Evolutionary conservation across 2,329 filamentous ascomycete genomes (phyloP), one percentile per base, ranked within the genome.

Genomic region (Venturiaceae sp.): DNA sequence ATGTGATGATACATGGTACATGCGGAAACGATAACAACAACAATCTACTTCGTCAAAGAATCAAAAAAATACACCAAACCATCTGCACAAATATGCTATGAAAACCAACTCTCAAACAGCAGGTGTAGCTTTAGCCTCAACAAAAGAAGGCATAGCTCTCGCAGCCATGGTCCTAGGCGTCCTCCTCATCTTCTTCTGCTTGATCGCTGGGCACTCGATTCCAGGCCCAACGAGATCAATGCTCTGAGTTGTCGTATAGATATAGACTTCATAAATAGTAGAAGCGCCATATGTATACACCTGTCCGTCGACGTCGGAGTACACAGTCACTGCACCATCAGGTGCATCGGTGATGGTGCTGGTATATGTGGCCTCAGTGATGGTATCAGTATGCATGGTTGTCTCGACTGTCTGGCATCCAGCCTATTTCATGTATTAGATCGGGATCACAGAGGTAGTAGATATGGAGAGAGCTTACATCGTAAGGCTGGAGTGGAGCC

Each of bases 311-410:
- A 8, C 5, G 30, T 36, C 53, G 11, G 21, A 7, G 23, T 36
- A 55, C 5, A 55, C 34, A 3, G 33, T 41, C 6, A 55, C 32
- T 3, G 21, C 19, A 13, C 33, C 53, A 2, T 55, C 53, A 9
- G 53, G 53, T 6, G 53, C 53, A 3, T 55, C 53, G n/a, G 53
- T 55, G n/a, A 55, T 55, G 1, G 53, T 55, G 13, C 11, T n/a
- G 16, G 16, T 21, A 41, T 41, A 55, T 2, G 33, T 55, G 16
- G 33, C 53, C 21, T 41, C 53, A 7, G 53, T 55, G 4, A n/a
- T 23, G 13, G 14, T 28, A 3, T 30, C 26, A 19, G 3, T 36
- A 8, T 41, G 33, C 13, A n/a, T 3, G 9, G 53, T 55, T 9
- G 33, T 55, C 19, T 37, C 28, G 3, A 41, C 33, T 3, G 8